Evolutionary conservation across 345 rosid genomes (phyloP).

Genomic region (Melastoma malabathricum): DNA sequence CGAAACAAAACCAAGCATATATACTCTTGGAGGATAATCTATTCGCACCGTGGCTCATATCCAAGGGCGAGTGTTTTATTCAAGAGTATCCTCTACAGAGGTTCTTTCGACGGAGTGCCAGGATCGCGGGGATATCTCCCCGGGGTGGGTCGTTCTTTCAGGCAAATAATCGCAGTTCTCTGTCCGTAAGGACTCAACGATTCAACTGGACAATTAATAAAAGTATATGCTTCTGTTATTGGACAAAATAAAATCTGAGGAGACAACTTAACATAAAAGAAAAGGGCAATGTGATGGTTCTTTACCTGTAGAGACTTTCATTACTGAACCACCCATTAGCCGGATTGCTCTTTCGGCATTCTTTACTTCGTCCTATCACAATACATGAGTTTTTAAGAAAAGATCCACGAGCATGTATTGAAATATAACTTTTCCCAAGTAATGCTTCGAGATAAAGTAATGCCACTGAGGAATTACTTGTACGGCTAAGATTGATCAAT

Average conservation of each 20-base stretch:
- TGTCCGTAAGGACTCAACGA: constrained; percentile 77
- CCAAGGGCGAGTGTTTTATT: too few species aligned
- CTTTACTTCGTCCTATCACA: constrained; percentile 46
- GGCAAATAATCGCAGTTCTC: constrained; percentile 63
- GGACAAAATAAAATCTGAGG: too few species aligned
- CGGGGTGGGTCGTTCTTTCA: constrained; percentile 51
- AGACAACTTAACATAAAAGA: background rate
- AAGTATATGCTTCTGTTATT: constrained; percentile 1
- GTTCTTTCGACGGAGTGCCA: constrained; percentile 71
- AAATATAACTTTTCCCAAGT: too few species aligned
- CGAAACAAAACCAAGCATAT: too few species aligned
- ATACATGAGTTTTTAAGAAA: background rate
- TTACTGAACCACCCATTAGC: constrained; percentile 57
- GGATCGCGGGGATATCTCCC: constrained; percentile 66
- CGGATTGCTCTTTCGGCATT: constrained; percentile 61
- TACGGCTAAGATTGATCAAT: too few species aligned
- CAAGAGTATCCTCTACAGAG: constrained; percentile 19
- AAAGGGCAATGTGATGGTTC: background rate
- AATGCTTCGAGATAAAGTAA: too few species aligned
- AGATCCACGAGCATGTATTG: background rate
- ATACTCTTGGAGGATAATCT: too few species aligned
- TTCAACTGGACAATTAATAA: constrained; percentile 43
- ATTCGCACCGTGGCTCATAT: too few species aligned
- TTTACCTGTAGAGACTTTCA: constrained; percentile 47
- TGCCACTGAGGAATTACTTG: too few species aligned